Evolutionary conservation across 2,329 filamentous ascomycete species (phyloP).

Genomic region (Curvularia spicifera): DNA sequence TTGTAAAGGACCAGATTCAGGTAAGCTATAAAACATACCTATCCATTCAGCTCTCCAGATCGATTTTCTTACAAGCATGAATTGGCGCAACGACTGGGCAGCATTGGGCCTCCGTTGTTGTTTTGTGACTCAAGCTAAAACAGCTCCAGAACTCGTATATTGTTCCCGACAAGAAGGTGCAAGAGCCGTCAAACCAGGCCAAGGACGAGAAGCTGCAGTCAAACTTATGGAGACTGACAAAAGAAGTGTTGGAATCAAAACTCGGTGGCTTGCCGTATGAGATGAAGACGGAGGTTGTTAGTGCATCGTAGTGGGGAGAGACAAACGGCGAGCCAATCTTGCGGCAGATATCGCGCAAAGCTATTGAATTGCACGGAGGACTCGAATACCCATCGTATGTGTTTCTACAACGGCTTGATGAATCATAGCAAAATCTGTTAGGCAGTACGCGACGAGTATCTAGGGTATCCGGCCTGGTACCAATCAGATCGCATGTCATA

Average conservation of each 20-base stretch:
- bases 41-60: neutral
- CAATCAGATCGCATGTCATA: neutral
- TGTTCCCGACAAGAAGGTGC: constrained; percentile 58
- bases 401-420: neutral
- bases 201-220: constrained; percentile 53
- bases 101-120: neutral
- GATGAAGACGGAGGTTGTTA: constrained; percentile 31
- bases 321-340: neutral
- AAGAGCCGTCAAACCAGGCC: constrained; percentile 52
- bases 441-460: neutral
- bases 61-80: neutral
- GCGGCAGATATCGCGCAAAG: neutral
- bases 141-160: constrained; percentile 53
- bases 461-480: neutral
- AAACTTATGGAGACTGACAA: constrained; percentile 55
- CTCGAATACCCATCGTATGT: neutral
- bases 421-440: neutral
- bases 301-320: constrained; percentile 1
- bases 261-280: constrained; percentile 41
- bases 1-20: constrained; percentile 53
- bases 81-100: too few species aligned
- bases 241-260: constrained; percentile 54
- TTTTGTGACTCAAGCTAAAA: constrained; percentile 1
- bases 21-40: neutral
- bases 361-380: neutral